Evolutionary conservation across 345 rosid genomes (phyloP), one percentile per base, ranked within the genome.

Genomic region (Murraya koenigii): DNA sequence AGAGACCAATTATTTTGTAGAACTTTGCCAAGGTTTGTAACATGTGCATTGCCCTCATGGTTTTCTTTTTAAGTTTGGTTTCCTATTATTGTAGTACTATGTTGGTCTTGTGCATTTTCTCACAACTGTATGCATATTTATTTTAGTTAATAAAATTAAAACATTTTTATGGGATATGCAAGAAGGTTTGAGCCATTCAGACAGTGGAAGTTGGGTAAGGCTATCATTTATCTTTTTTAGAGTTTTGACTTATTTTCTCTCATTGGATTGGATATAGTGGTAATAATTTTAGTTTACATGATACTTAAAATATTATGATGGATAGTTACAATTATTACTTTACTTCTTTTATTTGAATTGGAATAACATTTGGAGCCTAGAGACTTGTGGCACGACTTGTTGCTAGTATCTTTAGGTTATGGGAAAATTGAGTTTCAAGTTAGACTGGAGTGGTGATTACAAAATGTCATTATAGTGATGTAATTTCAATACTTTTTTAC

Each of bases 151-250:
- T 89, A 32, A 93, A 92, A 85, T 86, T 91, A 73, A 95, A 91
- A 74, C 96, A 90, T 80, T 84, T 54, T 69, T 95, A 98, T 77
- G 98, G 98, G 66, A 93, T 92, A 84, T 92, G 98, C 88, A 90
- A 93, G 85, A 92, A 85, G 87, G 80, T 87, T 79, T 85, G 92
- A 92, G 86, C 82, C 93, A 86, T 69, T 86, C 95, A 41, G 97
- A 90, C 76, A 91, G 90, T 77, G 93, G 92, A 80, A 90, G 86
- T 82, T 91, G 94, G 99, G 99, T 93, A 82, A 80, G 90, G 71
- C 81, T 54, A 60, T 66, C 61, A 60, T 69, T 35, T 71, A 47
- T 52, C 66, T 77, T 65, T 63, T 60, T 19, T 76, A 44, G 58
- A 23, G 55, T 68, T 80, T 65, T 76, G 55, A 52, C 76, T 44